Base-by-base conservation (phyloP, 345 rosid species). In the Murraya koenigii region DNA sequence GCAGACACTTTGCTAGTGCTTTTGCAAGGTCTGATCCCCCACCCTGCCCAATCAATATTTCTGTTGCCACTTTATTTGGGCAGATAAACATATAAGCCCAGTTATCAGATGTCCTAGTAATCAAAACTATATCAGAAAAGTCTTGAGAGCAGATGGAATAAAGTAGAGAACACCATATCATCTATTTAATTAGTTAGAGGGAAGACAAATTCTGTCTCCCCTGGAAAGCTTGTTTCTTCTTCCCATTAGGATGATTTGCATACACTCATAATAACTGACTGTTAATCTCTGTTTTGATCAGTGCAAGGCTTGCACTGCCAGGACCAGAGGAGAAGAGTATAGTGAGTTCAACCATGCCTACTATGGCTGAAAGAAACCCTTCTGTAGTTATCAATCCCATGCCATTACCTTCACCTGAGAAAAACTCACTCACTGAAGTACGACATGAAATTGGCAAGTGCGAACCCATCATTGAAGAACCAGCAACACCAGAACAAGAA, bases 1-100 rank as follows among this genome's bases (percentile, higher is more conserved):
- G 99, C 89, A 91, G 97, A 80, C 99, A 95, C 80, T 95, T 93
- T 83, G 97, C 99, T 26, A 95, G 99, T 86, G 99, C 99, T 68
- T 95, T 90, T 86, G 91, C 99, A 82, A 95, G 99, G 99, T 93
- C 75, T 78, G 90, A 58, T 64, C 77, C 61, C 60, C 23, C 75
- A 62, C 64, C 59, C 25, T 47, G 23, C 55, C 35, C 28, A n/a
- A 9, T 67, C 66, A 38, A 55, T 68, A 9, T 39, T 73, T 72
- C 26, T 56, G 5, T 64, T 52, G 73, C 66, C 41, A 49, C 19
- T 52, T 22, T 1, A 32, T 49, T 25, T 60, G 10, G 30, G 56
- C 47, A 79, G 76, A 28, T 54, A 75, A 75, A 60, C 8, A 74
- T 15, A 75, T 55, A 54, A 74, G 60, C 13, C 36, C 32, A 13